Conservation (phyloP, 139 green algal species). For the Auxenochlorella pyrenoidosa region DNA sequence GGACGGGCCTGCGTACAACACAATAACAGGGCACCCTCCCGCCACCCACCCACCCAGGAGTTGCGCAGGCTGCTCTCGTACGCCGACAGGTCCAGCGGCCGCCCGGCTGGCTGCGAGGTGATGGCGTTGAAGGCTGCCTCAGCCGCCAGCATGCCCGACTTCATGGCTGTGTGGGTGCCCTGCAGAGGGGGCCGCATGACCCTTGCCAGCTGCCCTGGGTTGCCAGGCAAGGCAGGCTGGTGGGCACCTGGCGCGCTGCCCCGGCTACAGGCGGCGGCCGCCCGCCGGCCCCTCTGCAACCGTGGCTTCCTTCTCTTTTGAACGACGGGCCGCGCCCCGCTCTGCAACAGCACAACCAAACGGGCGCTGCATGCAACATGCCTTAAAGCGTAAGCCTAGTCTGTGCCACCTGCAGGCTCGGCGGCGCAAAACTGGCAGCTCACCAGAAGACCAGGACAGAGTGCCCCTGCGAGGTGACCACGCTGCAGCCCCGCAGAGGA, state of each 20-base stretch:
- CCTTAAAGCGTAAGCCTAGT: no score
- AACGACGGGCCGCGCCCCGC: no score
- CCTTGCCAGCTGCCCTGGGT: no score
- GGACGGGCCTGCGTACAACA: not conserved
- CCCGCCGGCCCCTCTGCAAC: no score
- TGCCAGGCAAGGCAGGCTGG: not conserved
- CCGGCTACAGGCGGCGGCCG: no score
- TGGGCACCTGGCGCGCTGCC: not conserved
- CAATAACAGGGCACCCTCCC: not conserved
- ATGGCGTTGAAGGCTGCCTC: slow-evolving; percentile 73
- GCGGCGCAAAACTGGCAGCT: no score
- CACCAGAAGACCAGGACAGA: slow-evolving; percentile 74
- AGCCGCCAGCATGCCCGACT: slow-evolving; percentile 88
- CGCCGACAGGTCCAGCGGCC: slow-evolving; percentile 57
- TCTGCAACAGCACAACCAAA: no score
- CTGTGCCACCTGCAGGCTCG: no score
- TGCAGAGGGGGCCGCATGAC: no score
- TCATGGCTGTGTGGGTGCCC: slow-evolving; percentile 94
- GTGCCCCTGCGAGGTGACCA: slow-evolving; percentile 47
- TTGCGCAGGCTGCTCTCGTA: slow-evolving; percentile 65
- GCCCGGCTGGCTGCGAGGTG: not conserved
- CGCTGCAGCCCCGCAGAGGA: no score
- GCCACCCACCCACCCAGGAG: slow-evolving; percentile 68
- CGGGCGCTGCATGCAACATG: no score
- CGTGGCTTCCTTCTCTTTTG: no score